phyloP scores from a whole-genome alignment of 306 rosid species.

The Glycine soja region DNA sequence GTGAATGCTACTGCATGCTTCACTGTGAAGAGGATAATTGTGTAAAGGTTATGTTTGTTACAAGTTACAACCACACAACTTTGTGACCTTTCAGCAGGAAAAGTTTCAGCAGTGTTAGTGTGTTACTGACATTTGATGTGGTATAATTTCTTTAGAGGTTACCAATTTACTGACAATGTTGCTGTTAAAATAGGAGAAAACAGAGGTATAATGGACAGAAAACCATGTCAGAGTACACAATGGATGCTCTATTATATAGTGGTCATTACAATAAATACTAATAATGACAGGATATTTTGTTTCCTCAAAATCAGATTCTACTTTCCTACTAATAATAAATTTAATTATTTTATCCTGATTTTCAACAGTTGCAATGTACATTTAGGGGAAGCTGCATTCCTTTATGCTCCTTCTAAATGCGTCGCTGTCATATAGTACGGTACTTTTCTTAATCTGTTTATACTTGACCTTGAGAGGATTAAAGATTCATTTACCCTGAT shows the following conservation, averaged over 20 bases:
- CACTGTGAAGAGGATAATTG: slow-evolving; percentile 23
- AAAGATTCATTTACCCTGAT: slow-evolving; percentile 22
- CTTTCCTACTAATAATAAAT: too few relatives aligned
- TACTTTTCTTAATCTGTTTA: slow-evolving; percentile 1
- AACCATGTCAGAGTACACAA: too few relatives aligned
- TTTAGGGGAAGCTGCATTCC: background rate
- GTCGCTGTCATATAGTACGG: background rate
- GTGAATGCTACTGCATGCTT: slow-evolving; percentile 26
- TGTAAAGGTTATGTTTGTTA: slow-evolving; percentile 21
- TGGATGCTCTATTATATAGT: too few relatives aligned
- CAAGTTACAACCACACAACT: background rate
- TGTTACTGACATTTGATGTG: slow-evolving; percentile 29
- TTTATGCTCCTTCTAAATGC: slow-evolving; percentile 23
- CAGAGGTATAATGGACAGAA: too few relatives aligned
- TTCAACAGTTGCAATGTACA: background rate
- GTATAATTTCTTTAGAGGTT: slow-evolving; percentile 4
- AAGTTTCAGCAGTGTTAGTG: background rate
- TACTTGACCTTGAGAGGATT: background rate
- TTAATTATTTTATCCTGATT: too few relatives aligned
- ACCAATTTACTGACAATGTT: slow-evolving; percentile 10
- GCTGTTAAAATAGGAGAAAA: too few relatives aligned
- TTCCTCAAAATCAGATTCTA: too few relatives aligned
- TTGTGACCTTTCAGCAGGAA: slow-evolving; percentile 6
- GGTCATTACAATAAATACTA: too few relatives aligned
- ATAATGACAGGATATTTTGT: too few relatives aligned